Percentiles rank a stretch among this genome's conserved stretches.
These are phyloP conservation scores for Cryptococcus floricola DNA, from an alignment of 1,284 basidiomycete species.

Conservation along the genomic window DNA sequence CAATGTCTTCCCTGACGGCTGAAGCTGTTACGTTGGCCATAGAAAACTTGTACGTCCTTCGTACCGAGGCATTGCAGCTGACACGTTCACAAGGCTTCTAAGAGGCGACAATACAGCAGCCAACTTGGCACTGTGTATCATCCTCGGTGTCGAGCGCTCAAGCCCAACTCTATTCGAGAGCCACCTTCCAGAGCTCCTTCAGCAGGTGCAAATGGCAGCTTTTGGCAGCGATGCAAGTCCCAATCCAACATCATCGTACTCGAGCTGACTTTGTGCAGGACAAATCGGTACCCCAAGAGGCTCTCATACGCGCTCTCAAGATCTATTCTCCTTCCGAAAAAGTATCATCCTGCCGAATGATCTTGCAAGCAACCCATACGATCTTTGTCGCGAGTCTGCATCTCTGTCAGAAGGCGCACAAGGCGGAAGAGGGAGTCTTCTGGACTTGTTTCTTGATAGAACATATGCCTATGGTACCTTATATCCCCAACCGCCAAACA, in stretches of 20 bases:
- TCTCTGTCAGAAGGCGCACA: conserved; percentile 13
- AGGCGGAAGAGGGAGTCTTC: conserved; percentile 16
- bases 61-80: neutral
- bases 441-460: conserved; percentile 38
- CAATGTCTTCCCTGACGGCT: conserved; percentile 25
- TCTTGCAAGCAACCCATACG: conserved; percentile 29
- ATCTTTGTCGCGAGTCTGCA: conserved; percentile 25
- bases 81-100: neutral
- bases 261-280: conserved; percentile 8
- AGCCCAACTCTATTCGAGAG: conserved; percentile 23
- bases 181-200: conserved; percentile 23
- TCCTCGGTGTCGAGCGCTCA: conserved; percentile 30
- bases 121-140: conserved; percentile 23
- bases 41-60: conserved; percentile 23
- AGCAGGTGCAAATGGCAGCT: conserved; percentile 29
- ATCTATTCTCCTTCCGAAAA: conserved; percentile 26
- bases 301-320: conserved; percentile 25
- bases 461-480: conserved; percentile 28
- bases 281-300: conserved; percentile 23
- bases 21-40: conserved; percentile 28
- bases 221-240: conserved; percentile 14
- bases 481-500: too few relatives aligned
- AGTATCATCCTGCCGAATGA: conserved; percentile 17
- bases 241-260: neutral
- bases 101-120: conserved; percentile 15